phyloP scores from a whole-genome alignment of 176 grass and related monocot species.

The Avena sativa region DNA sequence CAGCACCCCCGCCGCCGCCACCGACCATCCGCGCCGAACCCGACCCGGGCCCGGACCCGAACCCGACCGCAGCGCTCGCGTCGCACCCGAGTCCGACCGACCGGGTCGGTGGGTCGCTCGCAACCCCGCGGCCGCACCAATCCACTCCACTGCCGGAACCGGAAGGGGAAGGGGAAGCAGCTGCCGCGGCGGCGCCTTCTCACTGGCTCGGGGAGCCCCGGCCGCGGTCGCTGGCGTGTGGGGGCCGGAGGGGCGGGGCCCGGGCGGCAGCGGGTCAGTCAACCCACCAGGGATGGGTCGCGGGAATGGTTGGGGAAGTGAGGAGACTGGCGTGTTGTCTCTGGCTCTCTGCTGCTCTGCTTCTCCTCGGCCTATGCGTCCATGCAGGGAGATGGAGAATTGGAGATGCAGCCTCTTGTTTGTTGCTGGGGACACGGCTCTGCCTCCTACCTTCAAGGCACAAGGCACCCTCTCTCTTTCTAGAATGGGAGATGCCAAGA shows the following conservation, averaged over 20 bases:
- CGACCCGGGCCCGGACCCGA: not conserved
- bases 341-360: not conserved
- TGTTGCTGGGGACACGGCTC: constrained; percentile 1
- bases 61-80: not conserved
- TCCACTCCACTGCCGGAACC: constrained; percentile 31
- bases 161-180: constrained; percentile 14
- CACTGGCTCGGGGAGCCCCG: not conserved
- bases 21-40: constrained; percentile 49
- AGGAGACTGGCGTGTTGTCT: constrained; percentile 1
- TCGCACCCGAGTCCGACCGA: not conserved
- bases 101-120: not conserved
- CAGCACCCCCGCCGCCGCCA: constrained; percentile 38
- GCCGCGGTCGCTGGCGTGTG: constrained; percentile 34
- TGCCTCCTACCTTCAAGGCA: not conserved
- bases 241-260: not conserved
- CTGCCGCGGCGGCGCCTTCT: not conserved
- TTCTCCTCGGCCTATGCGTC: constrained; percentile 32
- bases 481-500: not conserved
- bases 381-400: not conserved
- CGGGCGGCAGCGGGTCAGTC: constrained; percentile 16
- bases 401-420: not conserved
- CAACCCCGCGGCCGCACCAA: not conserved
- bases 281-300: constrained; percentile 20
- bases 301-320: constrained; percentile 17
- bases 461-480: not conserved